Evolutionary conservation across 2,329 filamentous ascomycete species (phyloP), one percentile per base, ranked within the genome.

Genomic region (Aureobasidium sp.): DNA sequence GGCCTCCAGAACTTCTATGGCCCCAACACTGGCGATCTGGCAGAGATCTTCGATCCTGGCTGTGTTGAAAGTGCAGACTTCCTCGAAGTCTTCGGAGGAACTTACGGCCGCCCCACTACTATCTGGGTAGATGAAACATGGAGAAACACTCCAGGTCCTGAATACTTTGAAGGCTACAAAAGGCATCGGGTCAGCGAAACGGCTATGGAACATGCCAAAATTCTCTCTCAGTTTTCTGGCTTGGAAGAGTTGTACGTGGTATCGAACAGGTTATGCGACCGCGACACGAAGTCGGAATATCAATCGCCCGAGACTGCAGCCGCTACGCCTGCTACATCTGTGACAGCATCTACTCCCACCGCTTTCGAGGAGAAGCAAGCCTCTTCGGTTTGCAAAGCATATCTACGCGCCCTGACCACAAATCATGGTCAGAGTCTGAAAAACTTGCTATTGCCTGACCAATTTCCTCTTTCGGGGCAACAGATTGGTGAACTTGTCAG

Each of bases 1-100:
- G 77, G 76, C 0, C 67, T 86, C 13, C 80, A 84, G 64, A 86
- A 87, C 64, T 73, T 85, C 41, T 85, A 83, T 65, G 79, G 82
- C 0, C 75, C 78, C 1, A 80, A 83, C 63, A 74, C 75, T 2
- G 74, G 76, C 14, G 78, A 78, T 11, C 75, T 82, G 54, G 72
- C 77, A 7, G 39, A 73, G 0, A 72, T 79, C 1, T 71, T 82
- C 13, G 75, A 83, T 53, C 65, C 70, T 0, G 61, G 67, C 0
- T 67, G 62, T 0, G 67, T 81, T 13, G 73, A 79, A 62, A 78
- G 82, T 48, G 63, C 84, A n/a, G 81, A 79, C 1, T 72, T 82
- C 32, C 73, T 87, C 39, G 83, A 80, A 66, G 77, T 74, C n/a
- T 77, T 80, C 64, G 78, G 78, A 10, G 74, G 74, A 3, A 80